Conservation (phyloP, 2,329 filamentous ascomycete genomes). For the Xylariaceae sp. region DNA sequence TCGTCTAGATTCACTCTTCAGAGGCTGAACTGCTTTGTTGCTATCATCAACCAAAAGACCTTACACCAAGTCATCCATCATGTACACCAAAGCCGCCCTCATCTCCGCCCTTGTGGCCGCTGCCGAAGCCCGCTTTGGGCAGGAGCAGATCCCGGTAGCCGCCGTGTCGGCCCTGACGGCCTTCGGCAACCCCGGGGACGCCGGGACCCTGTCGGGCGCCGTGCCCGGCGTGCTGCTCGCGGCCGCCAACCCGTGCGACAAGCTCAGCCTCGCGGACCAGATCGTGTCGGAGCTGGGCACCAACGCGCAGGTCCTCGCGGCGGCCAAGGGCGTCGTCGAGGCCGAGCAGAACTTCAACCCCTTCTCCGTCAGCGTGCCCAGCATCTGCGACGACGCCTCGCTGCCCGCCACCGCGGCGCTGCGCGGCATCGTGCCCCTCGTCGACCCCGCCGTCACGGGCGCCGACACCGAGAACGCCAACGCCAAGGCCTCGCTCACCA, state of each 20-base stretch:
- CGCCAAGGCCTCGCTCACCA: conserved; percentile 41
- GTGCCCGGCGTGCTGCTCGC: conserved; percentile 57
- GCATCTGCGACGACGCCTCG: conserved; percentile 55
- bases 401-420: conserved; percentile 55
- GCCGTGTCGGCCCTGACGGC: conserved; percentile 45
- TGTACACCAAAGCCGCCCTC: conserved; percentile 35
- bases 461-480: conserved; percentile 53
- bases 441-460: conserved; percentile 56
- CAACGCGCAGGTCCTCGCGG: conserved; percentile 51
- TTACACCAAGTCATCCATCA: conserved; percentile 20
- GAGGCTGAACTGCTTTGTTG: neutral
- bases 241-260: conserved; percentile 58
- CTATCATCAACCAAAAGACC: neutral
- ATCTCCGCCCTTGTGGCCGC: conserved; percentile 34
- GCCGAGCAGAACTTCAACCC: conserved; percentile 71
- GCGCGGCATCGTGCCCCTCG: conserved; percentile 58
- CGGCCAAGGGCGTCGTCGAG: conserved; percentile 54
- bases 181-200: conserved; percentile 51
- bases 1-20: conserved; percentile 4
- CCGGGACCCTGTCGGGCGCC: conserved; percentile 54
- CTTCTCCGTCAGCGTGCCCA: conserved; percentile 50
- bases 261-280: conserved; percentile 57
- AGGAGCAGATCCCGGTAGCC: conserved; percentile 52
- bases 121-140: conserved; percentile 51
- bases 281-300: conserved; percentile 55